Base-by-base conservation (phyloP, 108 stramenopile genomes). In the Nitzschia inconspicua region DNA sequence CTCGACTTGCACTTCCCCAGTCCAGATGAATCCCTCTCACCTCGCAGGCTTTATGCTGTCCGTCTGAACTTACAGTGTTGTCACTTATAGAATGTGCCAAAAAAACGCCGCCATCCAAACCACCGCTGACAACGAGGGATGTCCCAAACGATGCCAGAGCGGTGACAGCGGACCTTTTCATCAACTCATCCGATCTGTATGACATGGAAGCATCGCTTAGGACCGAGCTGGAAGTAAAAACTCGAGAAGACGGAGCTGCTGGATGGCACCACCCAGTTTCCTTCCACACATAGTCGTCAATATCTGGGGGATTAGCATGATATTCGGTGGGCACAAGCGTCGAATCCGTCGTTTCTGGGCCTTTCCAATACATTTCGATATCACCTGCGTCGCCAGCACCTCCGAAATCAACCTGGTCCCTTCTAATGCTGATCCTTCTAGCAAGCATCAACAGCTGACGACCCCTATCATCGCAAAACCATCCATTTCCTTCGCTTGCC, bases 21-120 rank as follows among this genome's bases (percentile, higher is more conserved):
- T 92, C 86, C 18, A 92, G 73, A 44, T 82, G 84, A 22, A 89
- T 68, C 2, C 90, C 90, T 42, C 68, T 51, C 4, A 93, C 79
- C 25, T 16, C 44, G 43, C 60, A 41, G 35, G 6, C 53, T 29
- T 53, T 68, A 59, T 19, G 53, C 19, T 3, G 35, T 44, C 13
- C 27, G 67, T 43, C 56, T n/a, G 19, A 41, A 44, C 18, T 32
- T 44, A 54, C 47, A 16, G 14, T 10, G 31, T 27, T 35, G 25
- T 31, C 60, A 42, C 3, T n/a, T 56, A 75, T 39, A 61, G 72
- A 56, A 79, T 88, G 48, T 39, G 91, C 91, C n/a, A 93, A 56
- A 57, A 89, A 93, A 13, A 93, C 77, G 26, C 88, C 77, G 14
- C 91, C 91, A 72, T 93, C 91, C 19, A 93, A 60, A 9, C 86